Evolutionary conservation across 495 filamentous ascomycete genomes (phyloP).

Genomic region (Neurospora sp.): DNA sequence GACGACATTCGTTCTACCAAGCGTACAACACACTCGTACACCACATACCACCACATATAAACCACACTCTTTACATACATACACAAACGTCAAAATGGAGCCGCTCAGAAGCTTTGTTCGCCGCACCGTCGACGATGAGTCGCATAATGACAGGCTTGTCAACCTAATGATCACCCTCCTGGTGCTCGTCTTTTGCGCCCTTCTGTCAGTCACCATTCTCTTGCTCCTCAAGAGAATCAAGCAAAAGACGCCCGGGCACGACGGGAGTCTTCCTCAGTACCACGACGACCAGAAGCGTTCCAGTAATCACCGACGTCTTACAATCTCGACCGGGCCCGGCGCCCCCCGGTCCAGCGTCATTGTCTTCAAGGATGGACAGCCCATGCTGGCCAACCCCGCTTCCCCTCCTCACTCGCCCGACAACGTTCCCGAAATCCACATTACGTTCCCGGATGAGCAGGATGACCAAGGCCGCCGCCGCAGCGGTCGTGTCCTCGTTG

Average conservation of each 20-base stretch:
- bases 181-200: slow-evolving; percentile 58
- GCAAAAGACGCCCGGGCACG: slow-evolving; percentile 19
- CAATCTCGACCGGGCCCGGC: slow-evolving; percentile 49
- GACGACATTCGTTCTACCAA: background rate
- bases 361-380: slow-evolving; percentile 60
- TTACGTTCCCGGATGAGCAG: slow-evolving; percentile 94
- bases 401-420: slow-evolving; percentile 69
- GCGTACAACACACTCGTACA: background rate
- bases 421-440: slow-evolving; percentile 85
- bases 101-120: slow-evolving; percentile 38
- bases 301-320: slow-evolving; percentile 34
- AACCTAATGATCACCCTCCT: slow-evolving; percentile 73
- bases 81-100: slow-evolving; percentile 32
- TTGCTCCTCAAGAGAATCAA: slow-evolving; percentile 55
- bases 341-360: slow-evolving; percentile 63
- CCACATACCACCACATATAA: background rate
- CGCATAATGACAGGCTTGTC: slow-evolving; percentile 41
- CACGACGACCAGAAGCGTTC: slow-evolving; percentile 31
- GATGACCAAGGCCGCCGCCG: slow-evolving; percentile 77
- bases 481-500: slow-evolving; percentile 83
- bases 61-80: background rate
- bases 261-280: slow-evolving; percentile 48
- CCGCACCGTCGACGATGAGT: slow-evolving; percentile 38
- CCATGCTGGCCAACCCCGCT: slow-evolving; percentile 61
- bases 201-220: slow-evolving; percentile 56